Base-by-base conservation (phyloP, 2,329 filamentous ascomycete genomes). In the Fonsecaea monophora region DNA sequence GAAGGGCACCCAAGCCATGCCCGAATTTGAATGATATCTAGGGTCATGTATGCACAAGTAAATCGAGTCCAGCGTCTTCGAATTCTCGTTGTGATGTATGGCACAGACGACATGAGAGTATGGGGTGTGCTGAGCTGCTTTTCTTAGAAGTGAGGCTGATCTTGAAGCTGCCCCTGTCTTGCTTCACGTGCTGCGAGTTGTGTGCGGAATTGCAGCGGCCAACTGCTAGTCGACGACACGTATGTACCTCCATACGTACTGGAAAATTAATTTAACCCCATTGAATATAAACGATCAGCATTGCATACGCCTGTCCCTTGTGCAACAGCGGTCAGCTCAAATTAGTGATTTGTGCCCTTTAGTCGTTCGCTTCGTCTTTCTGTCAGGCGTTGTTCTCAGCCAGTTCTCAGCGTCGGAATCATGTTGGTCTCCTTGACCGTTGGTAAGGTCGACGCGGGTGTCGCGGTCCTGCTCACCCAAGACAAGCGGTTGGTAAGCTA, bases 351-450 rank as follows among this genome's bases (percentile, higher is more conserved):
- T 4, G 35, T 59, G 30, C 35, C 21, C 1, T 30, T 40, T 38
- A 50, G 45, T 50, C 45, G 21, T 15, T 50, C 45, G 18, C 21
- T 37, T 60, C 35, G 12, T 40, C n/a, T 32, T 58, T 56, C 9
- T 60, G 32, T 54, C 45, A 50, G 42, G 53, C 62, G 9, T 25
- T 65, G 35, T 53, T 48, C 45, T 30, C 25, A 30, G 10, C 4
- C 25, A 30, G 25, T 13, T 30, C 21, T 13, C 18, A 9, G 9
- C 4, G 18, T 45, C 35, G 35, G 30, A 38, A 85, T 78, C 59
- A 98, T 99, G 95, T 86, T 98, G 77, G 92, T 99, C 81, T 98
- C 95, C 73, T 86, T 99, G 78, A 98, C 94, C 59, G 95, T 99
- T 81, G 95, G 95, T 84, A 99, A 99, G 84, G 95, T 99, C 81